Percentiles rank a stretch among this genome's conserved stretches.
phyloP scores from a whole-genome alignment of 192 early-diverging fungal species.

The Dissophora ornata region DNA sequence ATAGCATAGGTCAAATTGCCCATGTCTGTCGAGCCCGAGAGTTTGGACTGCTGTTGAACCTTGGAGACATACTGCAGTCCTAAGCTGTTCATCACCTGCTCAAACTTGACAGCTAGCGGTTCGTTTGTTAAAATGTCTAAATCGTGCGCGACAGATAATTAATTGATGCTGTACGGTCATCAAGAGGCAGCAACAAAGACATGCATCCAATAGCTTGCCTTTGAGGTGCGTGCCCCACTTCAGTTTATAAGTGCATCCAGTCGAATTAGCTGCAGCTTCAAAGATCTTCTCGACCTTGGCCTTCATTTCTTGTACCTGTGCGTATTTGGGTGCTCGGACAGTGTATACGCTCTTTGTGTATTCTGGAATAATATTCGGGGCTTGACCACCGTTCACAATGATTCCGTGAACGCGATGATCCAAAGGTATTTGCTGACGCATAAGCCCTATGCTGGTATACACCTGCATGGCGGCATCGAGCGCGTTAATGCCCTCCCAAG shows the following conservation, averaged over 20 bases:
- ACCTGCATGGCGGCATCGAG: constrained; percentile 78
- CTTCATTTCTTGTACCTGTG: constrained; percentile 62
- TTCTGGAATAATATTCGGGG: constrained; percentile 71
- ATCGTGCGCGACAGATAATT: no score
- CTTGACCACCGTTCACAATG: constrained; percentile 77
- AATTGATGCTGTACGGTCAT: no score
- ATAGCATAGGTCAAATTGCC: constrained; percentile 77
- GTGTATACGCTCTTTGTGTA: constrained; percentile 68
- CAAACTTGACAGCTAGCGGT: constrained; percentile 60
- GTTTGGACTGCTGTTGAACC: constrained; percentile 47
- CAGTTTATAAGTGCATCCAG: constrained; percentile 72
- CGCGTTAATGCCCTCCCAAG: constrained; percentile 76
- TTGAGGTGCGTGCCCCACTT: constrained; percentile 60
- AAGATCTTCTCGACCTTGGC: constrained; percentile 67
- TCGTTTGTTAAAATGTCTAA: constrained; percentile 72
- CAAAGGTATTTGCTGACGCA: constrained; percentile 79
- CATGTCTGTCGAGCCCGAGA: constrained; percentile 74
- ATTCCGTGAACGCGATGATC: constrained; percentile 80
- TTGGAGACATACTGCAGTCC: constrained; percentile 47
- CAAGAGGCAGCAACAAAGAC: no score
- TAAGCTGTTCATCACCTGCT: constrained; percentile 59
- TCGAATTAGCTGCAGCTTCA: constrained; percentile 72
- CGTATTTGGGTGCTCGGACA: constrained; percentile 67
- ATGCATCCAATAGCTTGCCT: no score
- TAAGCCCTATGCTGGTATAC: constrained; percentile 70